Evolutionary conservation across 1,284 basidiomycete genomes (phyloP).

Genomic region (Microbotryomycetes sp.): DNA sequence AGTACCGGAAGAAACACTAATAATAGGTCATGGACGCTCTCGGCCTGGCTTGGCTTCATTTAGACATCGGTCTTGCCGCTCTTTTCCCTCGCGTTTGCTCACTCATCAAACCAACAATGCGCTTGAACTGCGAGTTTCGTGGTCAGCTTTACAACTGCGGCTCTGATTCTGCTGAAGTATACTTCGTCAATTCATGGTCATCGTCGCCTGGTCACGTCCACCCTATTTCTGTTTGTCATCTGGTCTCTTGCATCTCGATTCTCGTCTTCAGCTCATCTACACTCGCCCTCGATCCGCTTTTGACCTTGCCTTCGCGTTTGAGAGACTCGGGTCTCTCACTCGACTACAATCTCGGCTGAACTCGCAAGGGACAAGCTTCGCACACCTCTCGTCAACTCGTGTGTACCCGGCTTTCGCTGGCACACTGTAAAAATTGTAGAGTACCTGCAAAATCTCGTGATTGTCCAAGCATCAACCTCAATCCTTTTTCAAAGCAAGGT

Average conservation of each 20-base stretch:
- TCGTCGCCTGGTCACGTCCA: too few species aligned
- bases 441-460: conserved; percentile 42
- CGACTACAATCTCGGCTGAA: too few species aligned
- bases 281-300: background rate
- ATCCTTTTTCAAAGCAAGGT: conserved; percentile 46
- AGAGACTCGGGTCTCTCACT: background rate
- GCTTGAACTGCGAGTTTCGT: background rate
- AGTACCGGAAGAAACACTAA: too few species aligned
- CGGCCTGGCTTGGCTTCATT: background rate
- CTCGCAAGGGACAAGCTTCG: background rate
- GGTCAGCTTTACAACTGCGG: too few species aligned
- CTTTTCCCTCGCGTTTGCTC: background rate
- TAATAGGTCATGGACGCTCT: too few species aligned
- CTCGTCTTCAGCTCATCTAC: background rate
- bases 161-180: background rate
- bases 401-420: too few species aligned
- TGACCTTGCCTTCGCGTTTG: background rate
- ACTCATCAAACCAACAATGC: background rate
- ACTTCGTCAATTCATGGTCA: too few species aligned
- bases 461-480: conserved; percentile 49
- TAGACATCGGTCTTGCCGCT: background rate
- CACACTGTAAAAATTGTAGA: conserved; percentile 28
- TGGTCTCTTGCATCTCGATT: background rate
- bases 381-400: background rate
- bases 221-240: background rate